Evolutionary conservation across 2,329 filamentous ascomycete species (phyloP).

Genomic region (Cephalotrichum gorgonifer): DNA sequence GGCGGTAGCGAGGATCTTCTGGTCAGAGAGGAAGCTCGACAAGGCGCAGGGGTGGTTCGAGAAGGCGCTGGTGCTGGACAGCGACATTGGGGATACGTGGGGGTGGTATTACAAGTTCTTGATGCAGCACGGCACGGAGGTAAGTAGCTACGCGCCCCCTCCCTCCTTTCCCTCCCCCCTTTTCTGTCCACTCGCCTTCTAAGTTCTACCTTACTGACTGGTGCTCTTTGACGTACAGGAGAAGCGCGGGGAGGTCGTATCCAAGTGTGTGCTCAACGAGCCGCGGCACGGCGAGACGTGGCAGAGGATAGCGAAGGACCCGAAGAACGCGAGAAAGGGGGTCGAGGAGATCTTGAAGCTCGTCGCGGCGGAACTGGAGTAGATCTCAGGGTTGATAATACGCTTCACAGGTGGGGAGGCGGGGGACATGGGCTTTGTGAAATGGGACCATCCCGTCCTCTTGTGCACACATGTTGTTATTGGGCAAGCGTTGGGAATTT

Average conservation of each 20-base stretch:
- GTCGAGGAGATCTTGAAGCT: slow-evolving; percentile 75
- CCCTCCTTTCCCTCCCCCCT: neutral
- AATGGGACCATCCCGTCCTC: too few relatives aligned
- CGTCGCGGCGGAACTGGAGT: slow-evolving; percentile 46
- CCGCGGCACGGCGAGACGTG: slow-evolving; percentile 89
- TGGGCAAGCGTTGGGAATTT: neutral
- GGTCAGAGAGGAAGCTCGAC: slow-evolving; percentile 83
- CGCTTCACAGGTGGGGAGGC: neutral
- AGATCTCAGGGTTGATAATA: neutral
- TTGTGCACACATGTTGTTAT: too few relatives aligned
- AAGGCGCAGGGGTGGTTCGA: slow-evolving; percentile 97
- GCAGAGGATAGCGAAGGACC: slow-evolving; percentile 79
- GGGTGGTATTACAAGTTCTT: slow-evolving; percentile 97
- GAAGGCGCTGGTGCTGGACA: slow-evolving; percentile 81
- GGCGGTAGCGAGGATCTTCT: slow-evolving; percentile 90
- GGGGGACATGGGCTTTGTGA: neutral
- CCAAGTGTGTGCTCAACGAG: slow-evolving; percentile 72
- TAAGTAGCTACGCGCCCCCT: neutral
- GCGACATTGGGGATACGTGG: slow-evolving; percentile 86
- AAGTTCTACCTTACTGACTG: neutral
- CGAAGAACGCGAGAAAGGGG: slow-evolving; percentile 63
- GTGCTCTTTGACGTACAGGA: slow-evolving; percentile 32
- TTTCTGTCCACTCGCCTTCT: neutral
- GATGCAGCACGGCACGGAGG: slow-evolving; percentile 76
- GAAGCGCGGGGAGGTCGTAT: slow-evolving; percentile 76